Evolutionary conservation across 306 rosid species (phyloP).

Genomic region (Parietaria judaica): DNA sequence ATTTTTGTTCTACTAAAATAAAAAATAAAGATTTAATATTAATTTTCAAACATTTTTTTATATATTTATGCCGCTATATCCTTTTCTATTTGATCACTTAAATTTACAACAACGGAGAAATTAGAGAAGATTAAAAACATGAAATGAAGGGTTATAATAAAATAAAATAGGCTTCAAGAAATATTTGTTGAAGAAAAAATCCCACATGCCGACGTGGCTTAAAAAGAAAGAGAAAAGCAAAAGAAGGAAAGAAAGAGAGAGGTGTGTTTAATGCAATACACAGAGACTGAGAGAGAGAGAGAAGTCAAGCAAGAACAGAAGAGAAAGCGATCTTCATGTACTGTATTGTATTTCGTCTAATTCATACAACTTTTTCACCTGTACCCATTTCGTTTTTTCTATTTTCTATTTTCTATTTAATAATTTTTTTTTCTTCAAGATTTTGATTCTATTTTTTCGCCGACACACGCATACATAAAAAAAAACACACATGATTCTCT

Average conservation of each 20-base stretch:
- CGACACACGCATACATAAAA: constrained; percentile 38
- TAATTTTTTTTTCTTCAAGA: not conserved
- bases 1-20: too few species aligned
- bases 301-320: too few species aligned
- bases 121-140: too few species aligned
- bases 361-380: not conserved
- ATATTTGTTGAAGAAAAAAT: not conserved
- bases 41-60: too few species aligned
- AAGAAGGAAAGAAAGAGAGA: not conserved
- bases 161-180: too few species aligned
- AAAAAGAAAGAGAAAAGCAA: too few species aligned
- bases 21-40: too few species aligned
- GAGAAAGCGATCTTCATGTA: not conserved
- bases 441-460: constrained; percentile 22
- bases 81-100: too few species aligned
- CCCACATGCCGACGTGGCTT: not conserved
- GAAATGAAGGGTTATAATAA: too few species aligned
- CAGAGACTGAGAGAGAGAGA: too few species aligned
- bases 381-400: constrained; percentile 2
- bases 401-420: not conserved
- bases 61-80: too few species aligned
- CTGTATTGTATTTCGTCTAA: not conserved
- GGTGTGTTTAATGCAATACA: not conserved
- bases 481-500: constrained; percentile 26
- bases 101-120: too few species aligned